Evolutionary conservation across 192 early-diverging fungal species (phyloP), one percentile per base, ranked within the genome.

Genomic region (Mortierella hygrophila): DNA sequence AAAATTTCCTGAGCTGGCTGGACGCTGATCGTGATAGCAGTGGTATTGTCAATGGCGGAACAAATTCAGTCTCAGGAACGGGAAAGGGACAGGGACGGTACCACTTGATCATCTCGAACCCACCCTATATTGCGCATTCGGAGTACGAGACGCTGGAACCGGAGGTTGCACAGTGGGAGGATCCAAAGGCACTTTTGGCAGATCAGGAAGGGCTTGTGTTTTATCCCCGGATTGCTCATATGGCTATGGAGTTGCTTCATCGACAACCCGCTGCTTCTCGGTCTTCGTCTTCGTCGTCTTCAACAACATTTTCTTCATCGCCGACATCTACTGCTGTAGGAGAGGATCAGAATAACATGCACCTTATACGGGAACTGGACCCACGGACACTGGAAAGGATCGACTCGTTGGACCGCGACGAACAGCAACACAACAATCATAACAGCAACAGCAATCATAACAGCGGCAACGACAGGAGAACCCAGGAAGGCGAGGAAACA

Each of bases 161-260:
- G 3, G 92, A 93, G 68, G 96, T 99, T 1, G 90, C 90, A n/a
- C 89, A 92, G 38, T 99, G 97, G 97, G 98, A 99, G 83, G 97
- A 98, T 78, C 84, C 81, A 29, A 81, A 88, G 15, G 97, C 98
- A 3, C 83, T 99, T 13, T 82, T 96, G 8, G 92, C 94, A 38
- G 91, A 91, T 32, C 81, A 90, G 11, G 84, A 93, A 35, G 96
- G 95, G 1, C 88, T 88, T 32, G 82, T 79, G 23, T 94, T 96
- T 78, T 92, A 95, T 88, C 74, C 81, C 2, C 80, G 84, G 44
- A 94, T 97, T 42, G 89, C 90, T 4, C 32, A 90, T 38, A 54
- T 89, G 47, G 90, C 92, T 6, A 65, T 69, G 20, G 78, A 77
- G 29, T 26, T 90, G 38, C 77, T 94, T 60, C 68, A 75, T 44